Percentiles rank a stretch among this genome's conserved stretches.
Evolutionary conservation across 441 rosid species (phyloP).

Genomic region (Viola pubescens): DNA sequence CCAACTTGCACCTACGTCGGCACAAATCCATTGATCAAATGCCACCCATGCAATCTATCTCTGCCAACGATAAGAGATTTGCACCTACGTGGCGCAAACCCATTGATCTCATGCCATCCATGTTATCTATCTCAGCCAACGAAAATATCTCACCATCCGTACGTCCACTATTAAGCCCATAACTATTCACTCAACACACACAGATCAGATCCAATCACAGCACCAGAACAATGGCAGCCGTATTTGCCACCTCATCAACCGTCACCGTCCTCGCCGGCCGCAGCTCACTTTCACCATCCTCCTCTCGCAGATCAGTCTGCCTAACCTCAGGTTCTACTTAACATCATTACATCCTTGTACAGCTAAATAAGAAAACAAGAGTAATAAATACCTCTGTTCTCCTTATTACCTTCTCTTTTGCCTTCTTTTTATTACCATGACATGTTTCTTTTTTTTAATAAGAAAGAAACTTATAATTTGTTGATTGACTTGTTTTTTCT

Average conservation of each 20-base stretch:
- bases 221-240: conserved; percentile 46
- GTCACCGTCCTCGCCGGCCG: conserved; percentile 49
- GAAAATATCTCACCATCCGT: conserved; percentile 15
- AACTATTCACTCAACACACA: not conserved
- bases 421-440: too few relatives aligned
- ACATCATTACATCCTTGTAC: too few relatives aligned
- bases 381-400: too few relatives aligned
- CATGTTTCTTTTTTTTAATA: too few relatives aligned
- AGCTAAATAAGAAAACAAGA: too few relatives aligned
- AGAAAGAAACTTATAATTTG: too few relatives aligned
- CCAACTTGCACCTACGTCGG: conserved; percentile 38
- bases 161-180: not conserved
- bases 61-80: conserved; percentile 27
- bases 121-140: conserved; percentile 36
- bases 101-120: conserved; percentile 34
- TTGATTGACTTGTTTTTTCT: too few relatives aligned
- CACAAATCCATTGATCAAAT: conserved; percentile 31
- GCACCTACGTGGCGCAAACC: conserved; percentile 35
- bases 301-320: conserved; percentile 10
- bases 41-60: conserved; percentile 34
- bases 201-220: not conserved
- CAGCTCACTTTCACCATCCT: conserved; percentile 31
- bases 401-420: too few relatives aligned
- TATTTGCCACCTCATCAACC: conserved; percentile 48
- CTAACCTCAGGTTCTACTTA: conserved; percentile 38